A percentile compares a stretch with the other conserved stretches of the same genome.
phyloP scores from a whole-genome alignment of 495 filamentous ascomycete species.

The Xylaria acuta region DNA sequence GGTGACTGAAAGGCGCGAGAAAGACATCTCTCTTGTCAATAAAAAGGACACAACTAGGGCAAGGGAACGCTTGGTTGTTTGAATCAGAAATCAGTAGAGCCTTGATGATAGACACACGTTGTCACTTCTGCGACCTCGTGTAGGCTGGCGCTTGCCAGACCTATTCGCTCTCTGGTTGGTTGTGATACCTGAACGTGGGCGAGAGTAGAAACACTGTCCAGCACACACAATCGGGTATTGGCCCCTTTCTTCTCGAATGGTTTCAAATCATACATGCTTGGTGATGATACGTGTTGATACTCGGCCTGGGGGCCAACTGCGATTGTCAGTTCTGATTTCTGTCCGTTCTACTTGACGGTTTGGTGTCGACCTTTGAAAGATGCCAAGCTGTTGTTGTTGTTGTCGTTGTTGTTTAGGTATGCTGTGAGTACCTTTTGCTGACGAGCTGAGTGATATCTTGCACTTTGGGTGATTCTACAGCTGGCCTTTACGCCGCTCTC shows the following conservation, averaged over 20 bases:
- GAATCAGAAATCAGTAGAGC: background rate
- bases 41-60: background rate
- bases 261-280: constrained; percentile 2
- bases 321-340: background rate
- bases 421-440: background rate
- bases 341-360: background rate
- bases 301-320: background rate
- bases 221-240: background rate
- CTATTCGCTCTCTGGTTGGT: background rate
- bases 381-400: background rate
- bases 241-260: background rate
- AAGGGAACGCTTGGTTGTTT: background rate
- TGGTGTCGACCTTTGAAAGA: background rate
- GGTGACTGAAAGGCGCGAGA: background rate
- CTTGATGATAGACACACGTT: background rate
- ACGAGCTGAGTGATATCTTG: background rate
- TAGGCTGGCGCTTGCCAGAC: background rate
- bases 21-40: background rate
- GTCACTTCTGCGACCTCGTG: background rate
- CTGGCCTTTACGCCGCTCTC: background rate
- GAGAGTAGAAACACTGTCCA: background rate
- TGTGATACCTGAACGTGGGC: background rate
- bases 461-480: background rate
- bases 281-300: background rate
- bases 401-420: background rate